Base-by-base conservation (phyloP, 371 early-diverging fungal genomes). In the Chytridium lagenaria region DNA sequence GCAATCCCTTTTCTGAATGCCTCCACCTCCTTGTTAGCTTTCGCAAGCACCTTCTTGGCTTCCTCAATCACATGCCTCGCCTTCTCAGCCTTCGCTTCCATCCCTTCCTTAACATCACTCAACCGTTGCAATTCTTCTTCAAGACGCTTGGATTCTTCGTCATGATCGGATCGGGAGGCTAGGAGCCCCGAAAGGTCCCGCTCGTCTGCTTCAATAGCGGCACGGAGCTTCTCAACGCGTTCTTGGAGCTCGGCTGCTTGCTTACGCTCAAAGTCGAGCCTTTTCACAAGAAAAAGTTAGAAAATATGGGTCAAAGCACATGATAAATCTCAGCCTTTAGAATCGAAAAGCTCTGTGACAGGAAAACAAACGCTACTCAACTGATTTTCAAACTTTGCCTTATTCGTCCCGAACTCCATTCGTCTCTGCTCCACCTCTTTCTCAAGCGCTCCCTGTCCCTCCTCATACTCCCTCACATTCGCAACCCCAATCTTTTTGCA, bases 401-500 rank as follows among this genome's bases (percentile, higher is more conserved):
- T 84, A 69, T 91, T 90, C 0, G 92, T 90, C 26, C 85, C 80
- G 73, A 93, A 94, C 70, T 91, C 89, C 59, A 93, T 75, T 44
- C 91, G 86, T 39, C 85, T 87, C 76, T 95, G 92, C 19, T 87
- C 85, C 0, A 85, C 81, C 68, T 94, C 92, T 72, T 92, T 90
- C 15, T 91, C 82, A 1, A 89, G 75, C 26, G 88, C 86, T 19
- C 92, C 85, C 40, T 91, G 90, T 28, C 87, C 80, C 40, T 88
- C 88, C 80, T 98, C 93, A 77, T 93, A 97, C 68, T 94, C 96
- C 7, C 94, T 91, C 63, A 98, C 90, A 70, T 89, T 92, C 22
- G 78, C 66, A 0, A 97, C 88, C 1, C 88, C 86, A 39, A 93
- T 88, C 2, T 78, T 74, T 22, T 67, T 59, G 80, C 98, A 97